phyloP scores from a whole-genome alignment of 192 early-diverging fungal species.

The Gryganskiella cystojenkinii region DNA sequence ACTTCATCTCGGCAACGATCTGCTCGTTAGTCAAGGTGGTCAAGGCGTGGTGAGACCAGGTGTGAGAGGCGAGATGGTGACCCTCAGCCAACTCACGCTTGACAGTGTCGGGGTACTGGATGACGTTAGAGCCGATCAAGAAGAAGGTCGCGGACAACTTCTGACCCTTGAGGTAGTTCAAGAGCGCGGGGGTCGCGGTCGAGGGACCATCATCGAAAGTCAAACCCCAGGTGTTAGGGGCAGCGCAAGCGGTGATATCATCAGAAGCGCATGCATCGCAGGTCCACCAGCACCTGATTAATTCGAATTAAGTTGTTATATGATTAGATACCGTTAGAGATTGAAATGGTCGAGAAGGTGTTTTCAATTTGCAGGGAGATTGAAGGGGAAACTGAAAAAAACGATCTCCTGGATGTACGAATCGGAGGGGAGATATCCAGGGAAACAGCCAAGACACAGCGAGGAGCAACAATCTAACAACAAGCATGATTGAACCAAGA shows the following conservation, averaged over 20 bases:
- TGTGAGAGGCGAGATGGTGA: constrained; percentile 70
- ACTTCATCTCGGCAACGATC: constrained; percentile 67
- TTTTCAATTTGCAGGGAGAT: not conserved
- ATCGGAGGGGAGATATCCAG: too few species aligned
- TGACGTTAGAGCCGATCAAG: constrained; percentile 68
- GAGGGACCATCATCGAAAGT: constrained; percentile 77
- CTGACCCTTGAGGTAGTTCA: constrained; percentile 56
- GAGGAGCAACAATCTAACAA: not conserved
- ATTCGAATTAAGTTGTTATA: not conserved
- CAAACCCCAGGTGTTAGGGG: constrained; percentile 61
- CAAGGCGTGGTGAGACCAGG: constrained; percentile 68
- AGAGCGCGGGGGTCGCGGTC: constrained; percentile 57
- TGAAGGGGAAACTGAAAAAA: not conserved
- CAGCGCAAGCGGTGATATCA: constrained; percentile 53
- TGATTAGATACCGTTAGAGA: not conserved
- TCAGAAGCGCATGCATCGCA: constrained; percentile 49
- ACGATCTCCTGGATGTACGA: not conserved
- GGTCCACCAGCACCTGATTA: constrained; percentile 57
- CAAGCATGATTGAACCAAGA: too few species aligned
- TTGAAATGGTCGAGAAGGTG: too few species aligned
- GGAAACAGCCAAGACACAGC: not conserved
- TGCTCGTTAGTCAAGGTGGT: constrained; percentile 60
- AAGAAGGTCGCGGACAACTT: constrained; percentile 71
- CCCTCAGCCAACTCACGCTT: constrained; percentile 61
- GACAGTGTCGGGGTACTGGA: constrained; percentile 58